A percentile compares a stretch with the other conserved stretches of the same genome.
Conservation (phyloP, 2,329 filamentous ascomycete species). For the Trichoderma atrobrunneum region DNA sequence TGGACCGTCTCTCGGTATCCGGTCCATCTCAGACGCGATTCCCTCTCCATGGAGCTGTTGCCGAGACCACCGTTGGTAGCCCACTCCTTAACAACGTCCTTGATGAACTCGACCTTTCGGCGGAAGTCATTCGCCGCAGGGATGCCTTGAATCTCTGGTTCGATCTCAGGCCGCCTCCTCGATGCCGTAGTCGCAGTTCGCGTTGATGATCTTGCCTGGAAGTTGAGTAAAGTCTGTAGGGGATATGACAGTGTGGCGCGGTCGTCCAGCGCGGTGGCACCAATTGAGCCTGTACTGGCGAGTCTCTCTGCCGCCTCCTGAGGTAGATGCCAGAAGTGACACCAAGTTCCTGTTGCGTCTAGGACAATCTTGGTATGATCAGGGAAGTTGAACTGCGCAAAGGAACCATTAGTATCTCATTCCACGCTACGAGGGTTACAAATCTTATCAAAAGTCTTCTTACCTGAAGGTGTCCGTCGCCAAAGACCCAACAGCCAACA, state of each 20-base stretch:
- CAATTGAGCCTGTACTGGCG: conserved; percentile 62
- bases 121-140: conserved; percentile 71
- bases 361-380: conserved; percentile 84
- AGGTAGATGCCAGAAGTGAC: conserved; percentile 74
- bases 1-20: conserved; percentile 56
- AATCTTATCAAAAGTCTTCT: conserved; percentile 11
- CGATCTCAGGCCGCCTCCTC: conserved; percentile 59
- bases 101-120: conserved; percentile 71
- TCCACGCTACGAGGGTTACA: not conserved
- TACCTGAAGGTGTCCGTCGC: conserved; percentile 75
- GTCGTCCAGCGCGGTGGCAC: conserved; percentile 66
- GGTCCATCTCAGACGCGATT: conserved; percentile 55
- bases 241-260: conserved; percentile 70
- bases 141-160: conserved; percentile 59
- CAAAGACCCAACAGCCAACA: conserved; percentile 78
- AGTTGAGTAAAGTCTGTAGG: conserved; percentile 71
- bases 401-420: conserved; percentile 24
- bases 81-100: conserved; percentile 68
- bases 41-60: conserved; percentile 57
- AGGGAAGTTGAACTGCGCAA: conserved; percentile 74
- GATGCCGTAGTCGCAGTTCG: conserved; percentile 44
- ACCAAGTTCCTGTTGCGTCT: conserved; percentile 69
- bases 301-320: conserved; percentile 67
- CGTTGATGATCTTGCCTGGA: conserved; percentile 47
- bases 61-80: conserved; percentile 67